These are phyloP conservation scores for Tolypocladium inflatum DNA, from an alignment of 2,329 filamentous ascomycete species.

Conservation along the genomic window DNA sequence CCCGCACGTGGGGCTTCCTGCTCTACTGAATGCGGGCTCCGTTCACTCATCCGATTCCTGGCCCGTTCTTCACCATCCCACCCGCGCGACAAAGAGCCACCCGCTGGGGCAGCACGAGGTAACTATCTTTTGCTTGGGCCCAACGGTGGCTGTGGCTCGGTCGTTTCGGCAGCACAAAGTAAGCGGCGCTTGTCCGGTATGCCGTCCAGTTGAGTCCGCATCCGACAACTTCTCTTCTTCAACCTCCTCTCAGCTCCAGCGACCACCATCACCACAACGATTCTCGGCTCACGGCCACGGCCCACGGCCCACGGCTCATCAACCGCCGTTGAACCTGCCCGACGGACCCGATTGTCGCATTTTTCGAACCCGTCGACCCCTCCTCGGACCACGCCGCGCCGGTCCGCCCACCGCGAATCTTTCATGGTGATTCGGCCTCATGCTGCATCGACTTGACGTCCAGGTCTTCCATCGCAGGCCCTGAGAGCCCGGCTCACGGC, in stretches of 20 bases:
- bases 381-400: background rate
- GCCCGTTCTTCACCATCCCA: background rate
- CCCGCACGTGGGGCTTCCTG: background rate
- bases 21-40: background rate
- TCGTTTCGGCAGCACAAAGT: background rate
- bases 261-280: background rate
- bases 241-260: background rate
- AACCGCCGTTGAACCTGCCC: background rate
- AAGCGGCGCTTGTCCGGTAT: background rate
- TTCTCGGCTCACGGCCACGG: background rate
- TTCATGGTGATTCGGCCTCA: background rate
- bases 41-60: background rate
- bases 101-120: background rate
- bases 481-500: background rate
- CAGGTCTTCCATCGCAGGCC: background rate
- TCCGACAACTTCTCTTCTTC: background rate
- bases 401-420: background rate
- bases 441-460: background rate
- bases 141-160: background rate
- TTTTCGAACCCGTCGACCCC: background rate
- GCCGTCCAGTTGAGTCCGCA: background rate
- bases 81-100: background rate
- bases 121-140: background rate
- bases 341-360: background rate
- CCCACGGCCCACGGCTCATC: no score